phyloP scores from a whole-genome alignment of 768 basidiomycete species.

The Naganishia antarctica region DNA sequence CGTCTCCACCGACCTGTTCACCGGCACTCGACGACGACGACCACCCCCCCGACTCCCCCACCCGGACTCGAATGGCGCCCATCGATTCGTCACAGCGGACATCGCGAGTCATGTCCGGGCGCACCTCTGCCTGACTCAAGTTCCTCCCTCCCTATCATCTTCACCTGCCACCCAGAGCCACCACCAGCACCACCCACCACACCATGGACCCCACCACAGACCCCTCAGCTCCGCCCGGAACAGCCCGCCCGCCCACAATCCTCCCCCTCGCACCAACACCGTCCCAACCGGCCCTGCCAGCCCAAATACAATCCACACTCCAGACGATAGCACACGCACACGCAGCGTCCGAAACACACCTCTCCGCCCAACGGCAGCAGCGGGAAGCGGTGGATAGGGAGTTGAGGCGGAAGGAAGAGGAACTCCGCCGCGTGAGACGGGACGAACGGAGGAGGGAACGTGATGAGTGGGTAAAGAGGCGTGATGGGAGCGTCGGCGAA shows the following conservation, averaged over 20 bases:
- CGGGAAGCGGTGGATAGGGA: neutral
- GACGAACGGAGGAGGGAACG: conserved; percentile 21
- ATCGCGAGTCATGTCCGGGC: too few species aligned
- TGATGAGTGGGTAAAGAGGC: conserved; percentile 55
- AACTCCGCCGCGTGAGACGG: neutral
- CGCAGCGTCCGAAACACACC: conserved; percentile 1
- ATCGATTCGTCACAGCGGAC: too few species aligned
- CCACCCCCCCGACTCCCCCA: too few species aligned
- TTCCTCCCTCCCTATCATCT: too few species aligned
- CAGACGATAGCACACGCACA: conserved; percentile 17
- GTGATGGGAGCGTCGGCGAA: conserved; percentile 84
- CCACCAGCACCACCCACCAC: neutral
- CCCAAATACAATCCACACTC: neutral
- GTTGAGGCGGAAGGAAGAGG: conserved; percentile 3
- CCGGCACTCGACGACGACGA: too few species aligned
- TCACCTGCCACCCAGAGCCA: too few species aligned
- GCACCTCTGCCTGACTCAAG: neutral
- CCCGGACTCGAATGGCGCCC: too few species aligned
- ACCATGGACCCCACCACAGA: neutral
- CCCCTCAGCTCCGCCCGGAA: neutral
- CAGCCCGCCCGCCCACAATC: neutral
- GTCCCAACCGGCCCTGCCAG: neutral
- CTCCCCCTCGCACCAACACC: neutral
- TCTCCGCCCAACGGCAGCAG: neutral
- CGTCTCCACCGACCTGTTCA: too few species aligned